phyloP scores from a whole-genome alignment of 208 protist genomes.

The Tritrichomonas musculus region DNA sequence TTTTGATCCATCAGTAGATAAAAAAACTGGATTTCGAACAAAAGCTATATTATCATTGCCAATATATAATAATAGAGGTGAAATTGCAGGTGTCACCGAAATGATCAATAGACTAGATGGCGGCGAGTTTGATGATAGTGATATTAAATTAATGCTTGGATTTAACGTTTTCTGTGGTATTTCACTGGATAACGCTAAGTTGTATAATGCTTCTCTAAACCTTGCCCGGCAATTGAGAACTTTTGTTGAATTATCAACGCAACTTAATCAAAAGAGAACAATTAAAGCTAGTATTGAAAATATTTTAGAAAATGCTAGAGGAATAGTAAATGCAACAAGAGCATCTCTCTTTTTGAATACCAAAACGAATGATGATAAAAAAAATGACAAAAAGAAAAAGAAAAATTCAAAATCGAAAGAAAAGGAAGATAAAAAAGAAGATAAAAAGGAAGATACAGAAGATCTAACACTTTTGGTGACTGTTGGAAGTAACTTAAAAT shows the following conservation, averaged over 20 bases:
- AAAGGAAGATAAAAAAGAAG: too few relatives aligned
- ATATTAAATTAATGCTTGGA: background rate
- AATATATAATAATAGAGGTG: constrained; percentile 46
- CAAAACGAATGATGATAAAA: background rate
- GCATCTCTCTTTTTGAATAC: background rate
- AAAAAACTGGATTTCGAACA: constrained; percentile 52
- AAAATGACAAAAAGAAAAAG: background rate
- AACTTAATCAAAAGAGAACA: background rate
- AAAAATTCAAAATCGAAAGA: too few relatives aligned
- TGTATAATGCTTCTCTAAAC: background rate
- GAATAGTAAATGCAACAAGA: background rate
- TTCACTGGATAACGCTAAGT: constrained; percentile 13
- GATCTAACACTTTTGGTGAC: background rate
- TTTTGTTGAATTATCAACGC: background rate
- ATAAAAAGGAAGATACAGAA: too few relatives aligned
- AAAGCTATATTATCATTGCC: constrained; percentile 52
- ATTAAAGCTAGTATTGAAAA: background rate
- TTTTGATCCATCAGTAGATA: constrained; percentile 54
- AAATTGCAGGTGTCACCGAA: constrained; percentile 49
- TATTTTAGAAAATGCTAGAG: background rate
- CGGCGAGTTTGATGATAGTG: background rate
- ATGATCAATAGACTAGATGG: constrained; percentile 46
- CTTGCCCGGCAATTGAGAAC: background rate
- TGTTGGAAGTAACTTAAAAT: background rate
- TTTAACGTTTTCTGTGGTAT: constrained; percentile 25